These are phyloP conservation scores for Artomyces pyxidatus DNA, from an alignment of 768 basidiomycete genomes.

Conservation along the genomic window DNA sequence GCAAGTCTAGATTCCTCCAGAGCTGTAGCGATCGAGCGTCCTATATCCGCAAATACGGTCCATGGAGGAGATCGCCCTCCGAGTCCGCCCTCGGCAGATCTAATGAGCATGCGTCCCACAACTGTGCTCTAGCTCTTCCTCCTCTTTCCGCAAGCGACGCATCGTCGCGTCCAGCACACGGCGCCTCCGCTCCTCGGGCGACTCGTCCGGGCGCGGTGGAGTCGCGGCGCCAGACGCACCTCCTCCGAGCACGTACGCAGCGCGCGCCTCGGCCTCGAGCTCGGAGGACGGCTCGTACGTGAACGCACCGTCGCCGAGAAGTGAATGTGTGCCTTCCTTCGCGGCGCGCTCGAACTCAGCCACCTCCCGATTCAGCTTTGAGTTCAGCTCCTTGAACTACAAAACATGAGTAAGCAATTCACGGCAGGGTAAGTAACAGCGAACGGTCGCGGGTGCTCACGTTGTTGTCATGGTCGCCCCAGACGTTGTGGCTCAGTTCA, in stretches of 20 bases:
- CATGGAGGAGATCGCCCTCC: too few relatives aligned
- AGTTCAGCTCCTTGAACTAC: constrained; percentile 73
- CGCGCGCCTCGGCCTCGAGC: too few relatives aligned
- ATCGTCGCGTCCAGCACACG: constrained; percentile 54
- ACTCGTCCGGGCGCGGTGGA: constrained; percentile 26
- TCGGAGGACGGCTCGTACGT: not conserved
- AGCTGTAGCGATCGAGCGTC: too few relatives aligned
- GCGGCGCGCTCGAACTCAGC: constrained; percentile 53
- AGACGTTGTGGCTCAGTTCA: constrained; percentile 70
- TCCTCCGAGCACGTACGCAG: too few relatives aligned
- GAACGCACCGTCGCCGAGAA: constrained; percentile 31
- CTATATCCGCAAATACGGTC: too few relatives aligned
- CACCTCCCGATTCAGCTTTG: constrained; percentile 65
- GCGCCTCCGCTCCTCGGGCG: constrained; percentile 48
- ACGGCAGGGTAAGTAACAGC: too few relatives aligned
- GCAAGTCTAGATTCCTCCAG: too few relatives aligned
- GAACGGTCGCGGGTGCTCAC: too few relatives aligned
- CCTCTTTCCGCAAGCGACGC: constrained; percentile 50
- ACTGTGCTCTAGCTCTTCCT: constrained; percentile 62
- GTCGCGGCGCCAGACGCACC: not conserved
- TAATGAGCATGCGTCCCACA: too few relatives aligned
- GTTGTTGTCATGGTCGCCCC: constrained; percentile 64
- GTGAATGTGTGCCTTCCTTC: constrained; percentile 44
- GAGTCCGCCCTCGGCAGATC: too few relatives aligned
- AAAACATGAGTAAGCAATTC: constrained; percentile 5